These are phyloP conservation scores for Xylaria sp. DNA, from an alignment of 2,329 filamentous ascomycete genomes.

Conservation along the genomic window DNA sequence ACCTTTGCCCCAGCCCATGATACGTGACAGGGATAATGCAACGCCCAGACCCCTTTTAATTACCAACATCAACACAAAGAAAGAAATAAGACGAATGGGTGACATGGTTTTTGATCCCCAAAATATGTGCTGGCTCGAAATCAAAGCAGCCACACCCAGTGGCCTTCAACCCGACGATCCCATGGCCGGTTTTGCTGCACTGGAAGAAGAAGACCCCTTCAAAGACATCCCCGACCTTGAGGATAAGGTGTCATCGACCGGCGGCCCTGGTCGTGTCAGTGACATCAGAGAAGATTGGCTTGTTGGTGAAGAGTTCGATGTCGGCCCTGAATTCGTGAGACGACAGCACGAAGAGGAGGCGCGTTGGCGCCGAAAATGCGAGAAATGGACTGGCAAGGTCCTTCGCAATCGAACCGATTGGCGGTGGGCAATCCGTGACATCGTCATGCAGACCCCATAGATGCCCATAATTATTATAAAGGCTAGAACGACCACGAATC, in stretches of 20 bases:
- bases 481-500: conserved; percentile 17
- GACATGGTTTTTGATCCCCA: conserved; percentile 98
- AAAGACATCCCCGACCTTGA: conserved; percentile 94
- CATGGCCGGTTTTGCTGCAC: conserved; percentile 72
- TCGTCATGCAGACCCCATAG: conserved; percentile 54
- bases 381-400: conserved; percentile 78
- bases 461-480: background rate
- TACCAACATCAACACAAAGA: conserved; percentile 84
- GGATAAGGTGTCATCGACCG: conserved; percentile 67
- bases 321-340: conserved; percentile 91
- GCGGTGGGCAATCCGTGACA: conserved; percentile 80
- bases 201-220: conserved; percentile 92
- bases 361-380: conserved; percentile 87
- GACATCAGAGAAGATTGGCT: conserved; percentile 81
- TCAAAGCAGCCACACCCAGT: conserved; percentile 61
- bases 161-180: conserved; percentile 64
- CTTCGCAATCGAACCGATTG: conserved; percentile 68
- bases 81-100: conserved; percentile 92
- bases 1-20: conserved; percentile 55
- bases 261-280: conserved; percentile 62
- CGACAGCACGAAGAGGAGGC: conserved; percentile 92
- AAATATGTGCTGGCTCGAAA: conserved; percentile 97
- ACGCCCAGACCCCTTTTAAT: conserved; percentile 83
- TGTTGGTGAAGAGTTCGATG: conserved; percentile 96
- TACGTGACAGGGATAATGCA: conserved; percentile 65